Percentiles rank a stretch among this genome's conserved stretches.
Evolutionary conservation across 805 yeast genomes (phyloP).

Genomic region (Myxozyma geophila): DNA sequence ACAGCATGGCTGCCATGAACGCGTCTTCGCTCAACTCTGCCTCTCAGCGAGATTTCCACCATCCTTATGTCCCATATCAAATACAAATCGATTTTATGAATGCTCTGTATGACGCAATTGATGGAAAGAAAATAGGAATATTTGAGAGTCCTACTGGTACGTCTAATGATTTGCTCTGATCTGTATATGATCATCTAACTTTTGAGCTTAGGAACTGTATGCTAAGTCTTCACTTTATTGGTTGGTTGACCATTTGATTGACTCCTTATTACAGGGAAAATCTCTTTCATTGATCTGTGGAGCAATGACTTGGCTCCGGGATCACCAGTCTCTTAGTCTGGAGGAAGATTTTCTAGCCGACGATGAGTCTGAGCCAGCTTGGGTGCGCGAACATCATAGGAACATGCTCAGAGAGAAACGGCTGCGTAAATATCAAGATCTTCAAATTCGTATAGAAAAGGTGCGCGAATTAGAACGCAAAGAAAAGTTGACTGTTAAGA

Average conservation of each 20-base stretch:
- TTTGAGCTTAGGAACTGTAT: slow-evolving; percentile 32
- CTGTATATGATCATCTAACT: too few relatives aligned
- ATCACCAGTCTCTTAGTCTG: slow-evolving; percentile 20
- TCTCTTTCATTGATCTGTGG: slow-evolving; percentile 86
- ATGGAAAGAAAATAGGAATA: slow-evolving; percentile 66
- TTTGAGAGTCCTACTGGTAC: slow-evolving; percentile 93
- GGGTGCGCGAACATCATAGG: slow-evolving; percentile 48
- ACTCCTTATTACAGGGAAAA: slow-evolving; percentile 57
- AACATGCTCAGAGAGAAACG: slow-evolving; percentile 15
- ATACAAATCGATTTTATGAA: slow-evolving; percentile 81
- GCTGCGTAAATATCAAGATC: slow-evolving; percentile 12
- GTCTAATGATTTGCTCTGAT: background rate
- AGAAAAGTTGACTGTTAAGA: slow-evolving; percentile 17
- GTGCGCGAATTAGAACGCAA: slow-evolving; percentile 24
- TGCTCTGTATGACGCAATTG: slow-evolving; percentile 67
- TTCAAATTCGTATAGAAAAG: slow-evolving; percentile 24
- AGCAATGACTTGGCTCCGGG: slow-evolving; percentile 75
- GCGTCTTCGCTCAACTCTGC: background rate
- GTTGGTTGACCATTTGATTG: background rate
- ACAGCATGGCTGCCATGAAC: background rate
- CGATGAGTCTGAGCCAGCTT: slow-evolving; percentile 66
- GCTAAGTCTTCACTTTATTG: background rate
- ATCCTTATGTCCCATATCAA: slow-evolving; percentile 80
- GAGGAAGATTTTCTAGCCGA: slow-evolving; percentile 33
- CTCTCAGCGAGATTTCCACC: slow-evolving; percentile 71